Percentiles rank a stretch among this genome's conserved stretches.
Conservation (phyloP, 2,329 filamentous ascomycete genomes). For the Chalara sp. region DNA sequence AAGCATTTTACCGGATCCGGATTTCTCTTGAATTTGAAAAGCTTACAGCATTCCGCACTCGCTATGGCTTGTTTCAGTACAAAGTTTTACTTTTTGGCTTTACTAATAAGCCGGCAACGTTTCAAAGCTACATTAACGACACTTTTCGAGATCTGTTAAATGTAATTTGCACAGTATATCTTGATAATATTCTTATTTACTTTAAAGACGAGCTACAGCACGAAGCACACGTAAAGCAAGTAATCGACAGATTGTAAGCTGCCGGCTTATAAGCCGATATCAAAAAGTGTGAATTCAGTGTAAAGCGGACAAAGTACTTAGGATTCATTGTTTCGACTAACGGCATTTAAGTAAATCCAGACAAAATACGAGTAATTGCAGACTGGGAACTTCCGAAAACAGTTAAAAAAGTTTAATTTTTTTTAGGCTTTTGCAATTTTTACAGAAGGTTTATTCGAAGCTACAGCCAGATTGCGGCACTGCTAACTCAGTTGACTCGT, state of each 20-base stretch:
- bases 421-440: neutral
- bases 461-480: neutral
- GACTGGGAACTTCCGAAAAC: neutral
- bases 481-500: neutral
- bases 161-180: neutral
- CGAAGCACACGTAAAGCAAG: neutral
- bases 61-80: no score
- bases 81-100: constrained; percentile 4
- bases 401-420: neutral
- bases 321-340: constrained; percentile 4
- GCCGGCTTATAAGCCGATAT: constrained; percentile 2
- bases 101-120: constrained; percentile 1
- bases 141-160: constrained; percentile 1
- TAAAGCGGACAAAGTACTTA: constrained; percentile 3
- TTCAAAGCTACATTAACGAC: constrained; percentile 5
- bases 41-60: neutral
- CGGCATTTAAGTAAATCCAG: constrained; percentile 1
- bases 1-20: constrained; percentile 1
- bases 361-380: no score
- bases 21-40: neutral
- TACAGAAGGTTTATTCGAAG: neutral
- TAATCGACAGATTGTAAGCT: neutral
- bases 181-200: neutral
- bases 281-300: constrained; percentile 4
- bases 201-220: neutral